These are phyloP conservation scores for Agapanthus africanus DNA, from an alignment of 106 monocot species.

Conservation along the genomic window DNA sequence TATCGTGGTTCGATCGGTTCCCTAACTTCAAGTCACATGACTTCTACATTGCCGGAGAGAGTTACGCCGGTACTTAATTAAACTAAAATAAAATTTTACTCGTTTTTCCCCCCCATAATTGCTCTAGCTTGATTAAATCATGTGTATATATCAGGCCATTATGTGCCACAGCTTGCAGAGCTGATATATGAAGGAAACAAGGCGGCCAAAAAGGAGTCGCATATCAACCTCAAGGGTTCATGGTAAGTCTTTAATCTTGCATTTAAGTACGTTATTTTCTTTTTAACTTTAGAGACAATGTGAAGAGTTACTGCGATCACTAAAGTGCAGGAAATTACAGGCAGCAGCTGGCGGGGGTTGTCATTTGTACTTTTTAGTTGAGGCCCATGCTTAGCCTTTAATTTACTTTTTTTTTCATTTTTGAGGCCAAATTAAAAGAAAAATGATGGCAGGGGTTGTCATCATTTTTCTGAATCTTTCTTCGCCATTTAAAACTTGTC, in stretches of 20 bases:
- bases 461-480: background rate
- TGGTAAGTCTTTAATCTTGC: slow-evolving; percentile 46
- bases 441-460: too few species aligned
- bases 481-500: background rate
- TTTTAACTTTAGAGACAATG: too few species aligned
- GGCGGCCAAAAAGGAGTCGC: slow-evolving; percentile 20
- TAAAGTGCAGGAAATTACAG: too few species aligned
- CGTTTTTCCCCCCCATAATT: too few species aligned
- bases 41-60: slow-evolving; percentile 88
- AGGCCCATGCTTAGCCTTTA: too few species aligned
- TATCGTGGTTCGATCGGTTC: slow-evolving; percentile 66
- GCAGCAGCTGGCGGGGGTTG: too few species aligned
- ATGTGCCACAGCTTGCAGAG: slow-evolving; percentile 84
- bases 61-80: slow-evolving; percentile 60
- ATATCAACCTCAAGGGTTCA: slow-evolving; percentile 78
- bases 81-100: background rate
- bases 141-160: slow-evolving; percentile 49
- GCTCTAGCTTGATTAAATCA: too few species aligned
- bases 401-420: too few species aligned
- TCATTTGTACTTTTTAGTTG: too few species aligned
- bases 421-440: too few species aligned
- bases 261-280: too few species aligned
- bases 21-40: slow-evolving; percentile 57
- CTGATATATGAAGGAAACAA: slow-evolving; percentile 71
- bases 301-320: too few species aligned